Evolutionary conservation across 495 filamentous ascomycete species (phyloP), one percentile per base, ranked within the genome.

Genomic region (Lentithecium fluviatile): DNA sequence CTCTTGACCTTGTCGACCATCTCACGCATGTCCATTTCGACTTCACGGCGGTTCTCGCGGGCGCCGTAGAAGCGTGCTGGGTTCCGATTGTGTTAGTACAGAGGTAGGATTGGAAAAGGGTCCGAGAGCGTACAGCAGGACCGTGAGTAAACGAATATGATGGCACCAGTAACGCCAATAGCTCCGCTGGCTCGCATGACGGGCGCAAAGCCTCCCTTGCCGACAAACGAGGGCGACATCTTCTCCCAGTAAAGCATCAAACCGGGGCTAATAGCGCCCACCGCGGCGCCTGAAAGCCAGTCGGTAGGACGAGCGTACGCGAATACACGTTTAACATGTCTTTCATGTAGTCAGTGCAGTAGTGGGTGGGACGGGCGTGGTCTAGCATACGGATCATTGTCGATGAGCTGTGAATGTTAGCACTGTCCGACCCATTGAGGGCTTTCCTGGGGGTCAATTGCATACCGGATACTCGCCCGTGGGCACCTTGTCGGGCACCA

Each of bases 11-110:
- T 91, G 70, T 85, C 82, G 4, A 96, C 91, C 94, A 98, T 98
- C 79, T 98, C 94, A 55, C 82, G 83, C 91, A 96, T 98, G 71
- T 98, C 94, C 85, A 93, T 88, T 40, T 96, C 89, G 26, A 92
- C 77, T 71, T 98, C 94, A 56, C 95, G 85, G 43, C 83, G 75
- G 77, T 98, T 97, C 73, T 98, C 94, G 32, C 82, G 83, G 77
- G 89, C 88, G 62, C 94, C 94, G 80, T 96, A 96, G 79, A 98
- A 97, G 47, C 94, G 90, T 26, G 52, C 70, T 69, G 37, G 5
- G 21, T 56, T 25, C 45, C 4, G 11, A 19, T 47, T 36, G 6
- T 42, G 45, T 34, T 45, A 60, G 17, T 40, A 21, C 19, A 43
- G 20, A 23, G 42, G 42, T 24, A 7, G 13, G 23, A 15, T 48